Evolutionary conservation across 2,329 filamentous ascomycete genomes (phyloP), one percentile per base, ranked within the genome.

Genomic region (Monascus ruber): DNA sequence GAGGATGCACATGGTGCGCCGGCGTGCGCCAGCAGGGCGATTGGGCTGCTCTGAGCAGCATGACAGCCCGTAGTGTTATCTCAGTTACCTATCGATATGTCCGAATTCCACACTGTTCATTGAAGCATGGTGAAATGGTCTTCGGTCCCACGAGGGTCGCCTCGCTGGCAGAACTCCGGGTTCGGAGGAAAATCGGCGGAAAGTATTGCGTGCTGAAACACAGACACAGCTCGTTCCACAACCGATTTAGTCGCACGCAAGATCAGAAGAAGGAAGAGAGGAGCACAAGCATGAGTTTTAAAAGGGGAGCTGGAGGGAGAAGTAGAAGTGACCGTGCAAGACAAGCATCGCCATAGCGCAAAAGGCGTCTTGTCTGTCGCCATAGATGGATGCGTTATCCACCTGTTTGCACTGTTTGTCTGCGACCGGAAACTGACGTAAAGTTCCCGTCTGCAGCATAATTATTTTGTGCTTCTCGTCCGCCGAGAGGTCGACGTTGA

Each of bases 21-120:
- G 56, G 49, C 47, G 49, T 43, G 36, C 57, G 54, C 55, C 50
- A 53, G 43, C 58, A 58, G 40, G 52, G 54, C 47, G 55, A 52
- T 45, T 56, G 57, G 31, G 53, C 54, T 41, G 59, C 56, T 55
- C 57, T 54, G 47, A 56, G 55, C 48, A 64, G 54, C 61, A 65
- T 64, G 41, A 40, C 50, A 48, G 44, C 43, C 36, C 39, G 38
- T 39, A 39, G 27, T 36, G 31, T 40, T 34, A 34, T 44, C 36
- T 40, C 27, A 26, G 26, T 24, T 26, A 4, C 34, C 25, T 10
- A 24, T 29, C 31, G 27, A 17, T 17, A 17, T 31, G 8, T 26
- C 29, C n/a, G n/a, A 24, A n/a, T n/a, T 32, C 7, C 25, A 26
- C n/a, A 34, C 9, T 29, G 31, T 26, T 28, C 34, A 36, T 36